Base-by-base conservation (phyloP, 805 yeast genomes). In the Ogataea chonburiensis region DNA sequence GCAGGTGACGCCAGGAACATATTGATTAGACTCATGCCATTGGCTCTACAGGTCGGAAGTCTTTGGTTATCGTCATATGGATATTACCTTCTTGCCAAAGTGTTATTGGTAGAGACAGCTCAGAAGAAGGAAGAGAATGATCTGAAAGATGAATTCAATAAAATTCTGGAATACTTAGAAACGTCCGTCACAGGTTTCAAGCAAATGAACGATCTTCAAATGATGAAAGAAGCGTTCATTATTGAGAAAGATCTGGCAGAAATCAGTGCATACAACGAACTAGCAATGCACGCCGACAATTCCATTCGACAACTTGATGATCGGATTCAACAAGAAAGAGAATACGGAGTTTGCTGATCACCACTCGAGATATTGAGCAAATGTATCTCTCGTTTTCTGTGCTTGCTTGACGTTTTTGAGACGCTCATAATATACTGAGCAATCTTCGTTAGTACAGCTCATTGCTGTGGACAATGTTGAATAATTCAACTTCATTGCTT, bases 381-480 rank as follows among this genome's bases (percentile, higher is more conserved):
- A 51, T n/a, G 37, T 39, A 0, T 33, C 24, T 2, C 26, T 21
- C 0, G 31, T 27, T 3, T 17, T 26, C 1, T 44, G 31, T 4
- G 66, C 37, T 25, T 56, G 61, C 22, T 57, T 60, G 4, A 43
- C 36, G 2, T 70, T 61, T 47, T 75, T 73, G 9, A 71, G 61
- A 31, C 79, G 66, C 6, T 74, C 65, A 50, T 69, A 85, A 51
- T 70, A 84, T 0, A 79, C 62, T 0, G 79, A 69, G 53, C 94
- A 86, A 49, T 80, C 87, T 22, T 70, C 70, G 28, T 86, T 81
- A 5, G 58, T 61, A 53, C 94, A 86, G 1, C 49, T 38, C 1
- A 61, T 45, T 1, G 62, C 56, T 1, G 60, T 54, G 5, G 55
- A 60, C n/a, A 58, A 49, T 3, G 54, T 24, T 4, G 52, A 37